Evolutionary conservation across 371 early-diverging fungal species (phyloP), one percentile per base, ranked within the genome.

Genomic region (Entomophthora muscae): DNA sequence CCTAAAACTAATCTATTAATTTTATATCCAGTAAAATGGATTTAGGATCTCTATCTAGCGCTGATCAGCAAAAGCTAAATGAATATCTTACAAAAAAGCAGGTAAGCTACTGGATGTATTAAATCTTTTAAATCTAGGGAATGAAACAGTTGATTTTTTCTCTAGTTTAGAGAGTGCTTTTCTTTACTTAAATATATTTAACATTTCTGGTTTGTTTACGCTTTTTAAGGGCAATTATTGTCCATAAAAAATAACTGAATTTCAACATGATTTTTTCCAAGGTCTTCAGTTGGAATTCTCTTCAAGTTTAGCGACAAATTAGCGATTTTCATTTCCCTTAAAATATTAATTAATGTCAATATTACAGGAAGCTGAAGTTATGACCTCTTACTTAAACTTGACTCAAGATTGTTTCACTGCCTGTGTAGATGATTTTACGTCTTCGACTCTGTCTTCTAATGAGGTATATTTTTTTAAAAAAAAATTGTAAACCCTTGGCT

Each of bases 31-130:
- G 5, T 42, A 42, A 42, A 42, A 42, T 42, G 42, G 42, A 42
- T 42, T 42, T 42, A 17, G 42, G 42, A 42, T 10, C 5, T 55
- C 28, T 55, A 21, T 55, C 55, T 27, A 10, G 10, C 10, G 55
- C 55, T 21, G 55, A 55, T 21, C 55, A 55, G 21, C 24, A 24
- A n/a, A 55, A 55, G 55, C 55, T 55, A 10, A 55, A 10, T 26
- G 55, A 55, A 55, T 55, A 55, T 27, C 22, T 55, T 55, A 55
- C 5, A 10, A 55, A 55, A 27, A 55, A 55, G 55, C 55, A 55
- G 55, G 55, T 55, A 55, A 55, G n/a, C n/a, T n/a, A 51, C 51
- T 51, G 10, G n/a, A n/a, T n/a, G n/a, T n/a, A n/a, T n/a, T n/a
- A n/a, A n/a, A n/a, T n/a, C n/a, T n/a, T n/a, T n/a, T n/a, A n/a